A percentile compares a stretch with the other conserved stretches of the same genome.
Conservation (phyloP, 1,139 yeast species). For the Pichia sp. region DNA sequence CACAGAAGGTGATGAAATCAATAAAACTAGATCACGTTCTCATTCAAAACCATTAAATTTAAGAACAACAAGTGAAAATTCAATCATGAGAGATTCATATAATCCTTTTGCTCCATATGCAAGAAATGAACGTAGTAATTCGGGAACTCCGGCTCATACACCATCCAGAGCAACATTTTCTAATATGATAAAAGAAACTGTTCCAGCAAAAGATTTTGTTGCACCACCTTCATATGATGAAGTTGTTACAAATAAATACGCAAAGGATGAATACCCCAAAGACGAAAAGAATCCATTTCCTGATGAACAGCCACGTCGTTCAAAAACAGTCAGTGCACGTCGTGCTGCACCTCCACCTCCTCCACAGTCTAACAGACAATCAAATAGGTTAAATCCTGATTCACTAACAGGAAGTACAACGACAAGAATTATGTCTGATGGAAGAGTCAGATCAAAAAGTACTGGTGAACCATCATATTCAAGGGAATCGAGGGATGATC, state of each 20-base stretch:
- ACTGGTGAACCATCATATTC: slow-evolving; percentile 20
- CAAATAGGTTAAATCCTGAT: slow-evolving; percentile 17
- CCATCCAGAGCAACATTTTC: slow-evolving; percentile 6
- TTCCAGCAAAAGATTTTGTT: slow-evolving; percentile 10
- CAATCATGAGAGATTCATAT: slow-evolving; percentile 10
- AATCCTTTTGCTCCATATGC: slow-evolving; percentile 13
- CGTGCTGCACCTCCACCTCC: slow-evolving; percentile 12
- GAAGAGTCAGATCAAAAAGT: slow-evolving; percentile 28
- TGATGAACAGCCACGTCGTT: slow-evolving; percentile 13
- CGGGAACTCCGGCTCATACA: slow-evolving; percentile 5
- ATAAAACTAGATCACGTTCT: slow-evolving; percentile 7
- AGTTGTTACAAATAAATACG: slow-evolving; percentile 39
- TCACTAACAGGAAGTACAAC: slow-evolving; percentile 20
- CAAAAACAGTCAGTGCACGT: slow-evolving; percentile 12
- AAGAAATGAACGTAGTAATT: slow-evolving; percentile 11
- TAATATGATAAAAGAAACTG: background rate
- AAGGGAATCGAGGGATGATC: background rate
- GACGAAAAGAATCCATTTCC: slow-evolving; percentile 40
- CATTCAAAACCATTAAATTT: slow-evolving; percentile 1
- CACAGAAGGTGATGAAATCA: slow-evolving; percentile 19
- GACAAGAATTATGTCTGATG: slow-evolving; percentile 25
- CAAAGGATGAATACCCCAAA: slow-evolving; percentile 42
- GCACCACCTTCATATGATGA: slow-evolving; percentile 68
- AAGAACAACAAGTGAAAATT: slow-evolving; percentile 11
- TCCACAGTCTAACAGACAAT: slow-evolving; percentile 1